Conservation (phyloP, 257 asterid genomes). For the Solanum habrochaites region DNA sequence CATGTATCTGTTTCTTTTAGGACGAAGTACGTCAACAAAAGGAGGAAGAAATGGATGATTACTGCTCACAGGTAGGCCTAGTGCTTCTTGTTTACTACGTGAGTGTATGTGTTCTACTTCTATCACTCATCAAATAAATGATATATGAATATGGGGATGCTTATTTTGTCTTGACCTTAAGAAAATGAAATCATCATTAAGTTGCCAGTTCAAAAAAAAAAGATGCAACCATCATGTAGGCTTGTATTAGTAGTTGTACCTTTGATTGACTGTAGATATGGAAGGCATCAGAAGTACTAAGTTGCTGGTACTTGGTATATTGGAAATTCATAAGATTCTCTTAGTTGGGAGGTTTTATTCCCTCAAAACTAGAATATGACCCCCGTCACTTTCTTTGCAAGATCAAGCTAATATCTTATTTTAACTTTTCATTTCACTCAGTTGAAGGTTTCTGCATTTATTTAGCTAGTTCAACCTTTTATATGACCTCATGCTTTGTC, state of each 20-base stretch:
- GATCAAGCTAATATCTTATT: not conserved
- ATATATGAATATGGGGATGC: not conserved
- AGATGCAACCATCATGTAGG: not conserved
- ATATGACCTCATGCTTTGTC: not conserved
- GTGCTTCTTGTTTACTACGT: not conserved
- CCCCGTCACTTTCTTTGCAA: not conserved
- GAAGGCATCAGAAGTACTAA: not conserved
- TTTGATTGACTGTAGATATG: not conserved
- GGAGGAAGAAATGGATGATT: constrained; percentile 98
- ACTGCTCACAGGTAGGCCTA: constrained; percentile 81
- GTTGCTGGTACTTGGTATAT: not conserved
- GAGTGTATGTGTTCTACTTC: not conserved
- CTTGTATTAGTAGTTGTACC: not conserved
- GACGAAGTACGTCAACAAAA: constrained; percentile 84
- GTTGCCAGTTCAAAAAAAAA: not conserved
- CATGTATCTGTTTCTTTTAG: constrained; percentile 19
- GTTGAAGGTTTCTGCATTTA: not conserved
- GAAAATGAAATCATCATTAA: not conserved
- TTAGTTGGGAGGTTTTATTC: not conserved
- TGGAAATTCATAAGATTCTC: not conserved
- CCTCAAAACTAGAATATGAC: not conserved
- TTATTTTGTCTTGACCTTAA: not conserved
- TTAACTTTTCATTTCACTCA: not conserved
- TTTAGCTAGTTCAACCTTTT: not conserved
- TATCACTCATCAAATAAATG: not conserved